A percentile compares a stretch with the other conserved stretches of the same genome.
These are phyloP conservation scores for Phytophthora meadii DNA, from an alignment of 352 stramenopile species.

Conservation along the genomic window DNA sequence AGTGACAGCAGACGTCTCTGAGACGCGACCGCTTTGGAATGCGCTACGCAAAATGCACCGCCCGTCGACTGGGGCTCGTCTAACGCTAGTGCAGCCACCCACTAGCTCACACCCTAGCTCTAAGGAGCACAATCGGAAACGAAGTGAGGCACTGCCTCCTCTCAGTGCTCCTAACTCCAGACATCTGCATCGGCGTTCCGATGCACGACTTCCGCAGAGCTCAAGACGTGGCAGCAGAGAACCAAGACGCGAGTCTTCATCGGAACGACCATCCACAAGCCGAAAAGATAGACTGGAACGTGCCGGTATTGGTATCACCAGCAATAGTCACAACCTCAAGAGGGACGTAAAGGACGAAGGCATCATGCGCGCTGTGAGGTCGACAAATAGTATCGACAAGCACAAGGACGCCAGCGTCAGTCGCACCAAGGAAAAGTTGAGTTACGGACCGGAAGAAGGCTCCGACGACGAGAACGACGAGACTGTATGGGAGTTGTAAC, in stretches of 20 bases:
- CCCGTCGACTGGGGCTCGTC: slow-evolving; percentile 13
- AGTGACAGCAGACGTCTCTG: slow-evolving; percentile 17
- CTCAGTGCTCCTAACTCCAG: slow-evolving; percentile 22
- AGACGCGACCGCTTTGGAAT: slow-evolving; percentile 49
- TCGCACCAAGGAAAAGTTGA: slow-evolving; percentile 28
- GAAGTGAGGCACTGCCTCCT: slow-evolving; percentile 36
- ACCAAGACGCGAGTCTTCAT: slow-evolving; percentile 20
- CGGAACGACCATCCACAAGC: slow-evolving; percentile 9
- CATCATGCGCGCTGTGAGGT: slow-evolving; percentile 28
- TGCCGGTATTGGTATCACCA: slow-evolving; percentile 23
- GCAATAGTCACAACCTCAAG: slow-evolving; percentile 29
- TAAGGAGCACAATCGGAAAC: slow-evolving; percentile 20
- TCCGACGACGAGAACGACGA: slow-evolving; percentile 31
- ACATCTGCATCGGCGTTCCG: slow-evolving; percentile 23
- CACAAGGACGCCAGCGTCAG: neutral
- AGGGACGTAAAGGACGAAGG: slow-evolving; percentile 22
- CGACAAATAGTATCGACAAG: slow-evolving; percentile 27
- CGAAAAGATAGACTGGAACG: slow-evolving; percentile 32
- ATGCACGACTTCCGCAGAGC: slow-evolving; percentile 12
- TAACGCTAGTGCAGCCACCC: slow-evolving; percentile 16
- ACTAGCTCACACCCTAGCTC: neutral
- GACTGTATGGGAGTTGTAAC: slow-evolving; percentile 46
- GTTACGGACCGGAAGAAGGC: slow-evolving; percentile 20
- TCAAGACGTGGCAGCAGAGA: slow-evolving; percentile 25
- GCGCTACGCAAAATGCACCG: slow-evolving; percentile 51